Conservation (phyloP, 805 yeast species). For the Starmera dryadoides region DNA sequence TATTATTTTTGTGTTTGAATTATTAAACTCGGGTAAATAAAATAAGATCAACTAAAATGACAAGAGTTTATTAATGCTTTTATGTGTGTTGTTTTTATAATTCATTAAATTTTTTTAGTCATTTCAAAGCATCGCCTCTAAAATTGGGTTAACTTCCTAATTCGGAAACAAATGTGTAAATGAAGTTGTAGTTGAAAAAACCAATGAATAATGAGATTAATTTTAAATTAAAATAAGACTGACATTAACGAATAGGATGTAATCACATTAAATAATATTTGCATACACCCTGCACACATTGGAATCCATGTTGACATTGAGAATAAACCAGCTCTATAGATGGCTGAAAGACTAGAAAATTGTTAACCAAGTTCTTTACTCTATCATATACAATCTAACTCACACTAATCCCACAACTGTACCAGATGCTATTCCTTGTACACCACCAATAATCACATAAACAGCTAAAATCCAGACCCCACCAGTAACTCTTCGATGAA, state of each 20-base stretch:
- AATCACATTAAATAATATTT: slow-evolving; percentile 58
- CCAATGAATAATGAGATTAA: too few species aligned
- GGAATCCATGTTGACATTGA: slow-evolving; percentile 97
- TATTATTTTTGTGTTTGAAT: too few species aligned
- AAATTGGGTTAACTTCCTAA: slow-evolving; percentile 1
- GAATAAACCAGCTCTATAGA: slow-evolving; percentile 74
- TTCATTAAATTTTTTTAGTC: too few species aligned
- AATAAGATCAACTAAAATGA: too few species aligned
- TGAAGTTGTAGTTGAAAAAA: neutral
- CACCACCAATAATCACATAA: slow-evolving; percentile 48
- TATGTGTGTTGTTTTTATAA: too few species aligned
- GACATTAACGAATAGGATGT: slow-evolving; percentile 57
- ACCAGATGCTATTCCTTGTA: slow-evolving; percentile 67
- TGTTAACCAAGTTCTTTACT: too few species aligned
- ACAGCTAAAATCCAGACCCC: slow-evolving; percentile 34
- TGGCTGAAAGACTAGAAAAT: slow-evolving; percentile 42
- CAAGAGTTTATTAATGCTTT: too few species aligned
- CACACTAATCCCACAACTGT: slow-evolving; percentile 65
- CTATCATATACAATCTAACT: slow-evolving; percentile 14
- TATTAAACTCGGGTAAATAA: too few species aligned
- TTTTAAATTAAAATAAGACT: slow-evolving; percentile 26
- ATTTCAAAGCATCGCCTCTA: too few species aligned
- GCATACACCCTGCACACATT: slow-evolving; percentile 67
- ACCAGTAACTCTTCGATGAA: slow-evolving; percentile 34
- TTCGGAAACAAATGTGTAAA: neutral